Percentiles rank a stretch among this genome's conserved stretches.
These are phyloP conservation scores for Xylariaceae sp. DNA, from an alignment of 2,329 filamentous ascomycete genomes.

Conservation along the genomic window DNA sequence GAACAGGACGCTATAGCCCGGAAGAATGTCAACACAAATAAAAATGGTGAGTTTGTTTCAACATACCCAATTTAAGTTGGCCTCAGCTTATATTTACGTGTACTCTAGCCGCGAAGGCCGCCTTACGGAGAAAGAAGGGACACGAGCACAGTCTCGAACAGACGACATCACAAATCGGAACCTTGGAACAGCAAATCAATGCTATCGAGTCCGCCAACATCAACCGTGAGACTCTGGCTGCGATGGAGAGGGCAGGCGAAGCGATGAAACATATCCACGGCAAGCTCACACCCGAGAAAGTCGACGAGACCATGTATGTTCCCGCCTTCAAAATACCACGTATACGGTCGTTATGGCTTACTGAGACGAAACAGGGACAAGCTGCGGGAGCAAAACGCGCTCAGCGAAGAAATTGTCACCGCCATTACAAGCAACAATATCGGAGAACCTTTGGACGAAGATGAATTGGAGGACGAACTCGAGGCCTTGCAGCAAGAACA, in stretches of 20 bases:
- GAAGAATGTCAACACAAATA: conserved; percentile 88
- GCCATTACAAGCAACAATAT: conserved; percentile 76
- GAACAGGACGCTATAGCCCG: conserved; percentile 87
- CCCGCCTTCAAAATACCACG: conserved; percentile 2
- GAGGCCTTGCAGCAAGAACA: conserved; percentile 87
- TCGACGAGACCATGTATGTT: conserved; percentile 90
- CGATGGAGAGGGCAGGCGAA: conserved; percentile 87
- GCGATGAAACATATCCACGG: conserved; percentile 95
- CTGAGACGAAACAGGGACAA: conserved; percentile 66
- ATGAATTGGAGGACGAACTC: conserved; percentile 83
- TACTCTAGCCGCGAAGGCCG: conserved; percentile 78
- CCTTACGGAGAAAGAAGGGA: conserved; percentile 90
- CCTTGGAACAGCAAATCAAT: conserved; percentile 93
- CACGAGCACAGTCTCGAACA: conserved; percentile 92
- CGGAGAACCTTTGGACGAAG: conserved; percentile 77
- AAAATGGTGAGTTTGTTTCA: conserved; percentile 69
- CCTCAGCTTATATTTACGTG: conserved; percentile 16
- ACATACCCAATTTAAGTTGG: conserved; percentile 11
- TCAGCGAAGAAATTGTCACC: conserved; percentile 89
- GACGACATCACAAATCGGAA: conserved; percentile 85
- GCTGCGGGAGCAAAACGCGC: conserved; percentile 86
- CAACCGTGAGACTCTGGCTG: conserved; percentile 92
- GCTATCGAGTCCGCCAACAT: conserved; percentile 98
- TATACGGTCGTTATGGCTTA: conserved; percentile 6
- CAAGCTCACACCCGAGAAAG: conserved; percentile 88